These are phyloP conservation scores for Ophiocordyceps camponoti-leonardi DNA, from an alignment of 2,329 filamentous ascomycete species.

Conservation along the genomic window DNA sequence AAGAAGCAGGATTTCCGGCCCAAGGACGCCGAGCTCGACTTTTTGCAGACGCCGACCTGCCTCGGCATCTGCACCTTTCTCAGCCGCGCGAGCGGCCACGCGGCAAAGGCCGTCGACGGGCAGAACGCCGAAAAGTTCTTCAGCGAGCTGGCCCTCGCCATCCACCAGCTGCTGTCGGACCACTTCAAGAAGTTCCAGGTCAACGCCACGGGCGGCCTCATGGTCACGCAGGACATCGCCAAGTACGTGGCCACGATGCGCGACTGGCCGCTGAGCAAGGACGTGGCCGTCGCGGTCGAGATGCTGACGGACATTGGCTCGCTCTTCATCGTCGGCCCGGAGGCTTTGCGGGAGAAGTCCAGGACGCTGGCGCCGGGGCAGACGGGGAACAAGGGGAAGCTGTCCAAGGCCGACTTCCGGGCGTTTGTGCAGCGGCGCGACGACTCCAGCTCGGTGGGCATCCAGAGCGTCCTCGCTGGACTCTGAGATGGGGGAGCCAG, in stretches of 20 bases:
- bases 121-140: slow-evolving; percentile 70
- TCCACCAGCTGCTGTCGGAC: slow-evolving; percentile 66
- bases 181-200: slow-evolving; percentile 93
- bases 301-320: slow-evolving; percentile 86
- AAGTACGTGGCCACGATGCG: slow-evolving; percentile 79
- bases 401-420: slow-evolving; percentile 55
- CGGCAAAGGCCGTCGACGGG: slow-evolving; percentile 57
- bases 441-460: slow-evolving; percentile 62
- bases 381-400: slow-evolving; percentile 30
- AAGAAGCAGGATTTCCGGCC: slow-evolving; percentile 84
- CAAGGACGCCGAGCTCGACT: slow-evolving; percentile 64
- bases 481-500: slow-evolving; percentile 19
- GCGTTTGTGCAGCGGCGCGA: slow-evolving; percentile 74
- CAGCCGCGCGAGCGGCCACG: slow-evolving; percentile 42
- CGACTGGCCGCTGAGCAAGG: slow-evolving; percentile 59
- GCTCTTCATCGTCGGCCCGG: slow-evolving; percentile 80
- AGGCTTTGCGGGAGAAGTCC: slow-evolving; percentile 56
- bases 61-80: slow-evolving; percentile 69
- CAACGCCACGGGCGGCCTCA: slow-evolving; percentile 80
- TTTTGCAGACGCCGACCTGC: slow-evolving; percentile 75
- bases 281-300: slow-evolving; percentile 56
- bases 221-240: slow-evolving; percentile 91
- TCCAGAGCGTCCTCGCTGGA: slow-evolving; percentile 64
- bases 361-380: slow-evolving; percentile 33
- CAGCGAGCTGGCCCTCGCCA: slow-evolving; percentile 64